Evolutionary conservation across 495 filamentous ascomycete species (phyloP), one percentile per base, ranked within the genome.

Genomic region (Penicillium atrosanguineum): DNA sequence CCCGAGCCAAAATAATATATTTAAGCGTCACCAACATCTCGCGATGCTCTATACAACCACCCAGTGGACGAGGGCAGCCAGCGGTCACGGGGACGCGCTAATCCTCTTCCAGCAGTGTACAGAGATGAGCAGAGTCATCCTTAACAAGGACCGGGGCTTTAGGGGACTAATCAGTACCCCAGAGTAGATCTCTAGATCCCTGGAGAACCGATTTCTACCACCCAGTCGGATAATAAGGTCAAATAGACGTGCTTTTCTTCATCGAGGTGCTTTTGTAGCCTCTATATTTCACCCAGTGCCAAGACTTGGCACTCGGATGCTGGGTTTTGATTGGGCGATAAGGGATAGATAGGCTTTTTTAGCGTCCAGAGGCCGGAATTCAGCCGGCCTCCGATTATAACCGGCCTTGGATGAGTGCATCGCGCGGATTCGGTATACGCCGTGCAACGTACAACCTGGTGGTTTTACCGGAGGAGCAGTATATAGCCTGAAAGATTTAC

Each of bases 341-440:
- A 48, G 23, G 18, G 19, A n/a, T 7, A 23, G 21, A 61, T 69
- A 62, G 50, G 50, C 62, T 69, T 68, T 65, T 31, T 48, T 72
- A 71, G 68, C 60, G 54, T 52, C 47, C 59, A 29, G 64, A 73
- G 71, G 71, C 72, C 74, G 72, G 71, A 72, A 74, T 72, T 59
- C 47, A 58, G 48, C 71, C 70, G 72, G 72, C 72, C 72, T 73
- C 74, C 74, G 74, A 50, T 50, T 61, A 61, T 76, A 75, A 47
- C 73, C 73, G 73, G 59, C 46, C 59, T 38, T 37, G 25, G 20
- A 29, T 43, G 23, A n/a, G 23, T 50, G 41, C 41, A 37, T 51
- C 56, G 50, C 50, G 39, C 49, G 48, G 50, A 52, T 52, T 46
- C 38, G 47, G 38, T 50, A 43, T 36, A 7, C 26, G 16, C n/a